Base-by-base conservation (phyloP, 768 basidiomycete species). In the Rhizopogon vinicolor region DNA sequence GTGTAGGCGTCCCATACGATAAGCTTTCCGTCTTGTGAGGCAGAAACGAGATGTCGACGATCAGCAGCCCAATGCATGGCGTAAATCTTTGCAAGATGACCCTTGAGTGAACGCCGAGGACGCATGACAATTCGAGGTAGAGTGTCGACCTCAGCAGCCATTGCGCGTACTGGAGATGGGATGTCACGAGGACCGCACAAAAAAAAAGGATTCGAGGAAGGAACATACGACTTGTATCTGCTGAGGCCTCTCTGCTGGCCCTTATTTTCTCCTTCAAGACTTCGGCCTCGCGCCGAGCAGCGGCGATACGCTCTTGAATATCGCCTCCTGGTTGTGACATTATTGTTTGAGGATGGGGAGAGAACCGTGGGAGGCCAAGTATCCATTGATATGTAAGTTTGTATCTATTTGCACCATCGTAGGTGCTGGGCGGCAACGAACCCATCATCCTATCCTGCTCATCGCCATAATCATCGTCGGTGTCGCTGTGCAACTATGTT, bases 1-100 rank as follows among this genome's bases (percentile, higher is more conserved):
- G 96, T 98, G 74, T 98, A 98, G 50, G 96, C 96, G 73, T 99
- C 96, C 96, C 96, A 99, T 52, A 99, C 96, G 68, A 99, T 98
- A 56, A 99, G 84, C 73, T 99, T 99, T 52, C 96, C 96, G 68
- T 99, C 96, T 71, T 99, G 96, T 2, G 96, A 98, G n/a, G 96
- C 96, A 14, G 97, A 98, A 37, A 99, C 96, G 58, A 99, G 85
- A 78, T 99, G 96, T 65, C 97, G 82, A 66, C 93, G 85, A 78
- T 99, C 96, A 51, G 90, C 86, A 35, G 96, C 90, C 97, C 97
- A 99, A 73, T 99, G 97, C 91, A 99, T 97, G 46, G 96, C 96
- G 72, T 99, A 99, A 68, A 99, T 98, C 81, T 99, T 99, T 58
- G 96, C 96, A 51, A 99, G 85, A 74, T 99, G 96, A 28, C 96